A percentile compares a stretch with the other conserved stretches of the same genome.
Evolutionary conservation across 768 basidiomycete genomes (phyloP).

Genomic region (Psilocybe azurescens): DNA sequence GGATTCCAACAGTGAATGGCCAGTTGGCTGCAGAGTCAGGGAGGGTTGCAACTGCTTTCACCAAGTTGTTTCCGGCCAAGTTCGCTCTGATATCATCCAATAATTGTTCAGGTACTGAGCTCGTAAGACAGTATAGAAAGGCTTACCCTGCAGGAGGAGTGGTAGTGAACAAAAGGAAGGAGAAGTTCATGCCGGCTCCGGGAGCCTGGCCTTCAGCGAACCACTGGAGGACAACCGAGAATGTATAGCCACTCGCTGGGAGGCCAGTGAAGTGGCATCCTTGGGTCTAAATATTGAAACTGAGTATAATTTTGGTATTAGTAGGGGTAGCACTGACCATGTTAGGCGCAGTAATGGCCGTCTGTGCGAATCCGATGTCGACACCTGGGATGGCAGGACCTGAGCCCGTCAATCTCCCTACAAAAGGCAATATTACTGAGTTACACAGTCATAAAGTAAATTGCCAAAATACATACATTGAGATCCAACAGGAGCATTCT

Average conservation of each 20-base stretch:
- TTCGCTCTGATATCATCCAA: no score
- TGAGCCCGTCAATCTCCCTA: neutral
- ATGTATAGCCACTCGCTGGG: neutral
- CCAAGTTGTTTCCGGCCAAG: no score
- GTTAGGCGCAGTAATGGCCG: neutral
- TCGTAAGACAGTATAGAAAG: no score
- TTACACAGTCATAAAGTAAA: neutral
- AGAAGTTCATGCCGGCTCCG: no score
- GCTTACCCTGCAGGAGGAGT: no score
- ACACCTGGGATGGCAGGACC: neutral
- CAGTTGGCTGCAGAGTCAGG: neutral
- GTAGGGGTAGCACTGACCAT: neutral
- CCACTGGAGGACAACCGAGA: no score
- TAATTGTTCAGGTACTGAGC: no score
- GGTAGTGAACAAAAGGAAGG: no score
- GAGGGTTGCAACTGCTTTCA: neutral
- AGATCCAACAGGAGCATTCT: neutral
- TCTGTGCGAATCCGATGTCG: neutral
- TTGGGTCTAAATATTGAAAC: neutral
- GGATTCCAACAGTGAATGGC: neutral
- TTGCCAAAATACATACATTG: neutral
- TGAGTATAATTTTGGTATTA: neutral
- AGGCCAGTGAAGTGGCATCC: conserved; percentile 1
- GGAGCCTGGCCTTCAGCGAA: no score
- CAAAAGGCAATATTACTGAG: neutral